Evolutionary conservation across 352 stramenopile species (phyloP), one percentile per base, ranked within the genome.

Genomic region (Globisporangium heterothallicum): DNA sequence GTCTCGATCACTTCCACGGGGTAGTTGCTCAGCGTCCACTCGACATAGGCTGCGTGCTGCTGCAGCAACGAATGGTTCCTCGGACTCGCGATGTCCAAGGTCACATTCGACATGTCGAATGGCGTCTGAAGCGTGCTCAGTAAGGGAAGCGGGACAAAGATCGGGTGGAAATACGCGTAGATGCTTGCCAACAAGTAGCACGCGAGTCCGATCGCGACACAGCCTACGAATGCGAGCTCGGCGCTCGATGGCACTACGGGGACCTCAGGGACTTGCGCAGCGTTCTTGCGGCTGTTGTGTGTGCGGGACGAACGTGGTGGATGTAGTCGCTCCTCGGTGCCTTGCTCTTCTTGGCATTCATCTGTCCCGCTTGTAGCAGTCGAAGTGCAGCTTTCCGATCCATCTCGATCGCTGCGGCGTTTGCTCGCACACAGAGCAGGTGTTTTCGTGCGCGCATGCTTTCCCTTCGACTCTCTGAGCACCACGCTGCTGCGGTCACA

Each of bases 61-160:
- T 53, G 52, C 34, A 69, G 25, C 7, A 38, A 13, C 16, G 59
- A 59, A 18, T 66, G 44, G n/a, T 59, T 47, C 3, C 25, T 16
- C 1, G 74, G 74, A 10, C 56, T 69, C 19, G 60, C 19, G 21
- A 85, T 76, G 6, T 43, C 47, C 1, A 74, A 47, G 2, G 63
- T 69, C 9, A 80, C 61, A 40, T 80, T 78, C 14, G 70, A 78
- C 19, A 86, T 54, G 42, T 84, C 63, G 32, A 62, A 63, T 12
- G 70, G 65, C 6, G 55, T 61, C 24, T 78, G 72, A 2, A 84
- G 49, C 16, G 48, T 47, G 13, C 64, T 44, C 13, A 64, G 55
- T 27, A 70, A 56, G 0, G 75, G 72, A 26, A 84, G 59, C 25
- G 68, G 63, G 6, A 76, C 51, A 36, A 50, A 36, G 30, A 75